These are phyloP conservation scores for Fagopyrum homotropicum DNA, from an alignment of 148 eudicot genomes.

Conservation along the genomic window DNA sequence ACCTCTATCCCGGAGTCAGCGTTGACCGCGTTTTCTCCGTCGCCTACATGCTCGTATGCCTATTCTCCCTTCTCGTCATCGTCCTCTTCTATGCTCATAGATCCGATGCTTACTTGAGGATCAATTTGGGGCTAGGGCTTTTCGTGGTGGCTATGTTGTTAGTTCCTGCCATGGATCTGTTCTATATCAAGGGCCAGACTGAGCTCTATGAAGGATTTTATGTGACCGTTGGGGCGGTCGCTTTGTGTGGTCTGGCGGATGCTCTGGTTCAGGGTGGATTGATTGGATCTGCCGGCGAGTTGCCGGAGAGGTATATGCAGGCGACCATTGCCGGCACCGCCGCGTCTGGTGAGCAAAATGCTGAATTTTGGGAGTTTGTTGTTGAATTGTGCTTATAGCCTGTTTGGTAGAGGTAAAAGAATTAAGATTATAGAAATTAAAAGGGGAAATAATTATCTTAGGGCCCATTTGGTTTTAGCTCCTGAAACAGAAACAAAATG, in stretches of 20 bases:
- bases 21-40: constrained; percentile 68
- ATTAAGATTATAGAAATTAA: no score
- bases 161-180: constrained; percentile 63
- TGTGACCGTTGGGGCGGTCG: constrained; percentile 58
- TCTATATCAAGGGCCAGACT: constrained; percentile 45
- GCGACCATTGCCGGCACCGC: constrained; percentile 80
- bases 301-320: constrained; percentile 78
- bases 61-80: constrained; percentile 36
- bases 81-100: constrained; percentile 36
- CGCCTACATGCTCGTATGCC: constrained; percentile 48
- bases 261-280: constrained; percentile 76
- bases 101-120: constrained; percentile 31
- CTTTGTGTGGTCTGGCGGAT: constrained; percentile 59
- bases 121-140: constrained; percentile 56
- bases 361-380: background rate
- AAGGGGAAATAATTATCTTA: no score
- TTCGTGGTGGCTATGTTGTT: constrained; percentile 44
- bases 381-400: background rate
- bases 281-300: constrained; percentile 70
- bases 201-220: constrained; percentile 54
- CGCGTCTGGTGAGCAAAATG: constrained; percentile 45
- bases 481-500: no score
- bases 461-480: no score
- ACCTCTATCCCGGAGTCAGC: constrained; percentile 57
- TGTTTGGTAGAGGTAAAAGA: no score